Evolutionary conservation across 768 basidiomycete species (phyloP), one percentile per base, ranked within the genome.

Genomic region (Leccinum subtestaceum): DNA sequence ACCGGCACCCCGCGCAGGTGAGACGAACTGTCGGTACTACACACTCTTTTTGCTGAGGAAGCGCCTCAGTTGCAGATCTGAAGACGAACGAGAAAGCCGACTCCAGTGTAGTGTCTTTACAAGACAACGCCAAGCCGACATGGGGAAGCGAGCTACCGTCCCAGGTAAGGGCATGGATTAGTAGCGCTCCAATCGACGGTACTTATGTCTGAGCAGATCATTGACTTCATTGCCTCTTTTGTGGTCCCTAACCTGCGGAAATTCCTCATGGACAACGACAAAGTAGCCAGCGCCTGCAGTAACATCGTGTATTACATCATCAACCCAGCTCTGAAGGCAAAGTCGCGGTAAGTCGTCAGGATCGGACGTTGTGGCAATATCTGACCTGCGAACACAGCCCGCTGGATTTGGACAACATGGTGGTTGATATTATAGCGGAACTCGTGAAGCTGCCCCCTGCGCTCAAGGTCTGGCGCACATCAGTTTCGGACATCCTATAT

Each of bases 261-360:
- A 63, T 87, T 97, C 71, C 75, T 96, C 54, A 76, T 87, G 63
- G 96, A 98, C 62, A 83, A 84, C 38, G 96, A 98, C 74, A 92
- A 86, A 73, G 81, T 95, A 19, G 75, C 84, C 11, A 79, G 84
- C n/a, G 81, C 86, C 6, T 95, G 92, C 72, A 88, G 79, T 57
- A 93, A 91, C 65, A 85, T 98, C 46, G 79, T 91, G 17, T 90
- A 93, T 64, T 92, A 93, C 65, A 83, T 96, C 46, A 80, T 96
- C 32, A 84, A 80, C 43, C 93, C 95, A 1, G 84, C 87, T 1
- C 78, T 96, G 77, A 91, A 90, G 70, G 84, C 85, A 27, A 89
- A 87, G 67, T 73, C 86, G 36, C 87, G 83, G 93, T 93, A 65
- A 57, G 78, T 61, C 6, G 43, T 29, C 38, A 40, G 56, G 57